Conservation (phyloP, 2,329 filamentous ascomycete genomes). For the Byssothecium circinans region DNA sequence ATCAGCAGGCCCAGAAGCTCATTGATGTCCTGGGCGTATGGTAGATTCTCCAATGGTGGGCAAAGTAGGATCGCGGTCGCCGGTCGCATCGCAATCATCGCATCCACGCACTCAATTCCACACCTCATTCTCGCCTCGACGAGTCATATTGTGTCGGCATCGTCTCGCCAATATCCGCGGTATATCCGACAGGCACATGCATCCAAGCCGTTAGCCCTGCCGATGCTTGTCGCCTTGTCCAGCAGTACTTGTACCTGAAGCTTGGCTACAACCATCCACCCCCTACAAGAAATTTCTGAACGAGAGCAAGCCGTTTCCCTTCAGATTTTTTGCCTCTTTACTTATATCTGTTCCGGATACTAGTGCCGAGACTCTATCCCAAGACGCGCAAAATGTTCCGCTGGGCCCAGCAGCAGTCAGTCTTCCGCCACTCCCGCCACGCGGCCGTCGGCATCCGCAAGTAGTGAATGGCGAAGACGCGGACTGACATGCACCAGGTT, state of each 20-base stretch:
- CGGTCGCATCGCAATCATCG: no score
- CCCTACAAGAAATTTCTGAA: conserved; percentile 22
- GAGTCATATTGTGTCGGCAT: no score
- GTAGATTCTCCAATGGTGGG: no score
- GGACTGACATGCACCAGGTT: conserved; percentile 47
- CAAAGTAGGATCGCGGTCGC: no score
- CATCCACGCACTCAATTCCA: no score
- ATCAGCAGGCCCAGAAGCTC: no score
- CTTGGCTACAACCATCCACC: conserved; percentile 8
- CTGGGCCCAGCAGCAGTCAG: conserved; percentile 91
- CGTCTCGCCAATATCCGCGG: neutral
- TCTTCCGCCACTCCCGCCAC: conserved; percentile 23
- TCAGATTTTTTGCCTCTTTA: conserved; percentile 17
- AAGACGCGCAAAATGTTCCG: conserved; percentile 68
- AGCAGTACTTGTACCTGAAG: conserved; percentile 14
- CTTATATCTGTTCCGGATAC: conserved; percentile 28
- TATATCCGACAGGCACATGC: neutral
- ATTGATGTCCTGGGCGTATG: no score
- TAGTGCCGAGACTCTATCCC: conserved; percentile 30
- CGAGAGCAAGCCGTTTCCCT: conserved; percentile 32
- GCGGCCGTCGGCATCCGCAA: conserved; percentile 13
- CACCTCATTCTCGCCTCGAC: no score
- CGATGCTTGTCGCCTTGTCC: conserved; percentile 2
- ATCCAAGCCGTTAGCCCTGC: neutral
- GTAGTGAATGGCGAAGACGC: conserved; percentile 10